Evolutionary conservation across 139 green algal species (phyloP).

Genomic region (Prasinococcaceae sp.): DNA sequence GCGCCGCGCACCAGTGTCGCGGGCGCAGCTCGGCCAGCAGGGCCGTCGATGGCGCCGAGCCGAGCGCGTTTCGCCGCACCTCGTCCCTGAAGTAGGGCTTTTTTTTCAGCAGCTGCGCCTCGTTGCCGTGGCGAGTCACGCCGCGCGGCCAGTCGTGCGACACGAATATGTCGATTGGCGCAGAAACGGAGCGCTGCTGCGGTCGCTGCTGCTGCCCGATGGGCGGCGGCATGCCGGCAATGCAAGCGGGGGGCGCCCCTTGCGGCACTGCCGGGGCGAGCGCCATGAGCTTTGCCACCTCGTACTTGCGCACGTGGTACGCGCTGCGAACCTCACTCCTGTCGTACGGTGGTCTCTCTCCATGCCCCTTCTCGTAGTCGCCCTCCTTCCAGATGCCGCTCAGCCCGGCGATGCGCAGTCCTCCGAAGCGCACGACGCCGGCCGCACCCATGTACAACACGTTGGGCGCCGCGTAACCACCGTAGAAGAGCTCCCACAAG

Average conservation of each 20-base stretch:
- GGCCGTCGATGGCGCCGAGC: conserved; percentile 18
- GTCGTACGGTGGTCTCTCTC: conserved; percentile 71
- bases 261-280: too few species aligned
- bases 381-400: conserved; percentile 77
- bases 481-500: conserved; percentile 89
- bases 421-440: conserved; percentile 77
- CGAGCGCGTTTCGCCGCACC: conserved; percentile 34
- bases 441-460: conserved; percentile 90
- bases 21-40: conserved; percentile 50
- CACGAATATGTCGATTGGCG: conserved; percentile 74
- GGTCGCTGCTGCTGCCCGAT: not conserved
- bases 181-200: conserved; percentile 19
- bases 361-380: conserved; percentile 63
- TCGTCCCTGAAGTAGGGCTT: conserved; percentile 75
- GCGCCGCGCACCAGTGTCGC: conserved; percentile 83
- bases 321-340: conserved; percentile 50
- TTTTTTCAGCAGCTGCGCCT: conserved; percentile 44
- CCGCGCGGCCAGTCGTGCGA: conserved; percentile 90
- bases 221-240: not conserved
- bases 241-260: too few species aligned
- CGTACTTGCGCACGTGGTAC: conserved; percentile 83
- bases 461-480: conserved; percentile 86
- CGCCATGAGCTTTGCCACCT: conserved; percentile 60
- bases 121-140: conserved; percentile 67
- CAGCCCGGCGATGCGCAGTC: conserved; percentile 79